Evolutionary conservation across 257 asterid species (phyloP).

Genomic region (Scutellaria baicalensis): DNA sequence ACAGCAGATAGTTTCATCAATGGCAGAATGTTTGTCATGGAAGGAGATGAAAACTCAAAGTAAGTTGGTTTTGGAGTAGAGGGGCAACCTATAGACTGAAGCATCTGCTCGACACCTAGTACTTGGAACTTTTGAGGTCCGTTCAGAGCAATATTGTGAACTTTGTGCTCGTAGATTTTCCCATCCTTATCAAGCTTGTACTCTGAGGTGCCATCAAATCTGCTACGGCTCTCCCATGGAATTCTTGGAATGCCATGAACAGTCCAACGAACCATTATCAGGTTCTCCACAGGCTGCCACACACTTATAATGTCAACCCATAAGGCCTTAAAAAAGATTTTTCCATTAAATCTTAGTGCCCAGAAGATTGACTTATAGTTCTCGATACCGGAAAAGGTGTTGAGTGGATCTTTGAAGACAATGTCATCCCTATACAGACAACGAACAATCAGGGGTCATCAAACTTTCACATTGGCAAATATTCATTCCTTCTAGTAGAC

Average conservation of each 20-base stretch:
- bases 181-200: conserved; percentile 93
- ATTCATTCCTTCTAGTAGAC: neutral
- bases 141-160: conserved; percentile 81
- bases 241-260: conserved; percentile 84
- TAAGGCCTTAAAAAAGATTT: conserved; percentile 64
- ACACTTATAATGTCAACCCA: conserved; percentile 90
- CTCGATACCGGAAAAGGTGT: conserved; percentile 72
- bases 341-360: conserved; percentile 81
- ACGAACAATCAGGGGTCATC: neutral
- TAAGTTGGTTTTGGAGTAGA: conserved; percentile 92
- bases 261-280: conserved; percentile 93
- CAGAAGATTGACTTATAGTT: conserved; percentile 82
- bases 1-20: conserved; percentile 27
- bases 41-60: conserved; percentile 50
- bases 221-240: conserved; percentile 91
- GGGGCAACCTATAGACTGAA: conserved; percentile 59
- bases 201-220: conserved; percentile 97
- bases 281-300: conserved; percentile 90
- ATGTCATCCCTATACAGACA: conserved; percentile 65
- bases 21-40: conserved; percentile 22
- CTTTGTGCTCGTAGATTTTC: conserved; percentile 89
- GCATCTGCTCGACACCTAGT: conserved; percentile 56
- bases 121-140: conserved; percentile 74
- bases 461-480: neutral
- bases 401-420: conserved; percentile 76